phyloP scores from a whole-genome alignment of 768 basidiomycete species.

The Tylopilus rubrobrunneus region DNA sequence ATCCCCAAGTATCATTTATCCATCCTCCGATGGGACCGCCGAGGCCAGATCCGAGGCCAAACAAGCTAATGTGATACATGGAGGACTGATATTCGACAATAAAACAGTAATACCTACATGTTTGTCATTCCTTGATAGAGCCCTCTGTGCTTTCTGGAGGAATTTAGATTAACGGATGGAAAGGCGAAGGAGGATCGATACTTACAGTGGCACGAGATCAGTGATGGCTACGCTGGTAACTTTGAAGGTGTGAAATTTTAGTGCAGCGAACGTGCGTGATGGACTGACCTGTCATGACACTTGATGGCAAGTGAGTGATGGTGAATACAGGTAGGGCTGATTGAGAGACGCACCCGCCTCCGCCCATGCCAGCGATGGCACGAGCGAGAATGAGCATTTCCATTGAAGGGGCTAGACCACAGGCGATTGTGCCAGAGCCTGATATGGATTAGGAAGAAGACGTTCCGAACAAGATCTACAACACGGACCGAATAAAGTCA shows the following conservation, averaged over 20 bases:
- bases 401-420: slow-evolving; percentile 88
- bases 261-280: neutral
- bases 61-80: slow-evolving; percentile 48
- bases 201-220: slow-evolving; percentile 86
- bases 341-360: slow-evolving; percentile 66
- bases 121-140: slow-evolving; percentile 91
- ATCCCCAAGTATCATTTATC: slow-evolving; percentile 82
- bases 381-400: slow-evolving; percentile 73
- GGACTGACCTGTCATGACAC: slow-evolving; percentile 76
- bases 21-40: slow-evolving; percentile 82
- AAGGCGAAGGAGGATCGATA: slow-evolving; percentile 8
- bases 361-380: slow-evolving; percentile 87
- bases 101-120: slow-evolving; percentile 48
- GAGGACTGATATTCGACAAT: slow-evolving; percentile 7
- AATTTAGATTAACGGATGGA: neutral
- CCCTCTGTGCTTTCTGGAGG: slow-evolving; percentile 71
- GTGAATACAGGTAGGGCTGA: neutral
- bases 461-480: slow-evolving; percentile 13
- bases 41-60: slow-evolving; percentile 76
- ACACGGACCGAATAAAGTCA: slow-evolving; percentile 73
- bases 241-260: slow-evolving; percentile 32
- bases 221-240: slow-evolving; percentile 82
- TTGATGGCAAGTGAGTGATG: slow-evolving; percentile 31
- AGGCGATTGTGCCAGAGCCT: slow-evolving; percentile 82
- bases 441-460: slow-evolving; percentile 18